Evolutionary conservation across 2,329 filamentous ascomycete genomes (phyloP), one percentile per base, ranked within the genome.

Genomic region (Blumeriella jaapii): DNA sequence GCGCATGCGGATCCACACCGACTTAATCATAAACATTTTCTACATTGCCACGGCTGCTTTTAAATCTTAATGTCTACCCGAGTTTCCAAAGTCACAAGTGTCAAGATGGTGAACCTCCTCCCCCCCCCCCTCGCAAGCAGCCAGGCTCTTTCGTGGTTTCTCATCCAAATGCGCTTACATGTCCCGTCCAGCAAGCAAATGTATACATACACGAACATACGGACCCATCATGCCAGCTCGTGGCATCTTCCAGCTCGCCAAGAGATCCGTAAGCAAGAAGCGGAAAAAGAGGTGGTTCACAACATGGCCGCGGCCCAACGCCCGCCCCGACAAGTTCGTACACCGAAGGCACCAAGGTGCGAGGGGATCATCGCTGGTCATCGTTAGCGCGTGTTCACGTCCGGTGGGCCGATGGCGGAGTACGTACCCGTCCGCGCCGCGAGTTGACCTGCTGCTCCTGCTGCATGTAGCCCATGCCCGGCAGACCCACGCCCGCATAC

Each of bases 401-500:
- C 31, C 28, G 30, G 34, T 19, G 7, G 18, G 7, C 6, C 2
- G 13, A 31, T 27, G 30, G 35, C 16, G 10, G n/a, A 1, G 15
- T 37, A 50, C 48, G 33, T 67, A 74, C 70, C 52, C 73, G 68
- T 57, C 72, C 72, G 47, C 73, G 68, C 55, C 72, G 61, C 44
- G 60, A 55, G 55, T 69, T 72, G 46, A 62, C 63, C 47, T 70
- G 68, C 47, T 71, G 69, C 50, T 74, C 69, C 44, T 74, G 69
- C 43, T 65, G 64, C 59, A 69, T 61, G 49, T 48, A 73, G 12
- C 61, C 64, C 58, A 69, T 63, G 46, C 62, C 63, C 41, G 62
- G 65, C 58, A 67, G 62, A 14, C 60, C 56, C 54, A 64, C 61
- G 34, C 61, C 63, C 31, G 59, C 57, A 64, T 65, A 52, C 52